Evolutionary conservation across 345 rosid genomes (phyloP).

Genomic region (Rhodomyrtus tomentosa): DNA sequence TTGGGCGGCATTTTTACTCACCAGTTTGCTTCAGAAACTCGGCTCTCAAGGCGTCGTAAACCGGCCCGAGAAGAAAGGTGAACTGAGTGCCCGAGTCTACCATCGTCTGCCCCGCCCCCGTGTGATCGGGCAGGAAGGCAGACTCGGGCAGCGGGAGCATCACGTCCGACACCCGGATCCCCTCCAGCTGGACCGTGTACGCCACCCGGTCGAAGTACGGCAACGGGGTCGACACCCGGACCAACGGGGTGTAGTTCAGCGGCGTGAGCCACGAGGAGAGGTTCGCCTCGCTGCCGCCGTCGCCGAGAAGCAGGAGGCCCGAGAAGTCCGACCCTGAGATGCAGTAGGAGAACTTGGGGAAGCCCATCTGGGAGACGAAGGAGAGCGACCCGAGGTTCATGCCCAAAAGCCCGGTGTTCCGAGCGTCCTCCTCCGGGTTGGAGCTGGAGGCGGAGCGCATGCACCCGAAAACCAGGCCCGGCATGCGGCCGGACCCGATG

Average conservation of each 20-base stretch:
- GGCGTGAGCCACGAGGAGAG: slow-evolving; percentile 34
- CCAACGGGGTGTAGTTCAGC: slow-evolving; percentile 68
- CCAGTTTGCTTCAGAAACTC: slow-evolving; percentile 46
- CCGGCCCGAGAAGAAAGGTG: slow-evolving; percentile 78
- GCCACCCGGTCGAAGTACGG: slow-evolving; percentile 87
- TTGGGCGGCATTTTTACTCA: background rate
- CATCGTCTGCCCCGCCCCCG: slow-evolving; percentile 97
- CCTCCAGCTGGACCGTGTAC: slow-evolving; percentile 82
- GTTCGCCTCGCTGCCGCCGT: slow-evolving; percentile 24
- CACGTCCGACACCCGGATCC: slow-evolving; percentile 59
- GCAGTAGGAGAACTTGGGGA: slow-evolving; percentile 80
- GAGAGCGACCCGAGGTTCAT: slow-evolving; percentile 91
- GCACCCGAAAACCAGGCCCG: slow-evolving; percentile 67
- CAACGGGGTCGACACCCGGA: slow-evolving; percentile 48
- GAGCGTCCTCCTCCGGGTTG: slow-evolving; percentile 54
- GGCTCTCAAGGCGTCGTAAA: slow-evolving; percentile 43
- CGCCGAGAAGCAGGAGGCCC: slow-evolving; percentile 71
- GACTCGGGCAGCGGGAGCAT: slow-evolving; percentile 48
- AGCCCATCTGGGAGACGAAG: slow-evolving; percentile 70
- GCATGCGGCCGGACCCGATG: slow-evolving; percentile 33
- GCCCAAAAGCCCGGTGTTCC: slow-evolving; percentile 71
- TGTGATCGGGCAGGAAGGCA: slow-evolving; percentile 67
- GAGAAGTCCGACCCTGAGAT: slow-evolving; percentile 66
- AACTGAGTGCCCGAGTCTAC: slow-evolving; percentile 93
- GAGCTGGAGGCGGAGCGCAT: slow-evolving; percentile 69